Evolutionary conservation across 2,329 filamentous ascomycete species (phyloP), one percentile per base, ranked within the genome.

Genomic region (Neospermospora avenae): DNA sequence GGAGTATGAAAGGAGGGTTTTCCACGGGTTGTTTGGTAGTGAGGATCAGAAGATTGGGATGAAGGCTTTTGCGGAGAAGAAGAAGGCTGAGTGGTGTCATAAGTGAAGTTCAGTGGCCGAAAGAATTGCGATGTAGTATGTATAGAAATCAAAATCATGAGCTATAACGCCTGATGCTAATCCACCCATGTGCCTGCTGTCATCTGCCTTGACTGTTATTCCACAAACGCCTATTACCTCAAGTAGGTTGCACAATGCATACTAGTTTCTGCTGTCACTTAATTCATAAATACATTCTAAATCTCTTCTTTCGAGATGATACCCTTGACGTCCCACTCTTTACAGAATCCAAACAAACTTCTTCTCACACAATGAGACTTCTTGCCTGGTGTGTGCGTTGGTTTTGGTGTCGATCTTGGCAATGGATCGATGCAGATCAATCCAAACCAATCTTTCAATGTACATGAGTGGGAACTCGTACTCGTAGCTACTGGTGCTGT

Each of bases 21-120:
- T 99, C 81, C 95, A 99, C 77, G 84, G 87, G 25, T 73, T 97
- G 71, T 99, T 99, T 78, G 95, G 93, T 22, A 96, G 89, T 74
- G 84, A 91, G 77, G 95, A 99, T 76, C 95, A 99, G 78, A 99
- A 98, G 82, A 90, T 97, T 74, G 93, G 91, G 75, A 86, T 98
- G 95, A 87, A 87, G 74, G 95, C 95, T 13, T 99, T 99, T 81
- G 89, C 90, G 1, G 90, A 93, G 77, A 98, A 98, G 86, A 85
- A 90, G 79, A 96, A 96, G 83, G 79, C 95, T 0, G 86, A 95
- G 74, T 99, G 95, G 93, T 86, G 83, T 63, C 81, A 97, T 74
- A 85, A 91, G 73, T 96, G 63, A 45, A 44, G 11, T 18, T 24
- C 16, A 8, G 14, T 24, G 3, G n/a, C 39, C 20, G 45, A 34